These are phyloP conservation scores for Sporothrix brunneoviolacea DNA, from an alignment of 2,329 filamentous ascomycete species.

Conservation along the genomic window DNA sequence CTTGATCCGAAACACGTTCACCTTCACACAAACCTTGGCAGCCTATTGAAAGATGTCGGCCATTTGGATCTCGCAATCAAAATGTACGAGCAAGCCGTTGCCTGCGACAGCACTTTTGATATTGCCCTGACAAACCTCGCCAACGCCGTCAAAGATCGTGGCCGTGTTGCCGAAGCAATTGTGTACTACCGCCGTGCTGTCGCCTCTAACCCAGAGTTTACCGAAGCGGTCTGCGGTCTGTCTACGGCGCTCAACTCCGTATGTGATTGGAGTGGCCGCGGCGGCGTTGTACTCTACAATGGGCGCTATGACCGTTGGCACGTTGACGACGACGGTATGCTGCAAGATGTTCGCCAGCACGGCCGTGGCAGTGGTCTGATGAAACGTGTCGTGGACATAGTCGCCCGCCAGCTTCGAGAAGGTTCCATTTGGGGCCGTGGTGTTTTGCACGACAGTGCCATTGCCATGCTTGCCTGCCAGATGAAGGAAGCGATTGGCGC, in stretches of 20 bases:
- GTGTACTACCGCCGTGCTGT: constrained; percentile 87
- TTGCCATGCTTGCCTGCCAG: constrained; percentile 45
- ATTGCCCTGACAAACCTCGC: constrained; percentile 94
- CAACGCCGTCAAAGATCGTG: constrained; percentile 96
- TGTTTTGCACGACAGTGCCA: constrained; percentile 50
- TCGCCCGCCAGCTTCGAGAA: constrained; percentile 78
- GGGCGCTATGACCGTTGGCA: constrained; percentile 86
- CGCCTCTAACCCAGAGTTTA: constrained; percentile 86
- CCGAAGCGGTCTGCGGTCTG: constrained; percentile 91
- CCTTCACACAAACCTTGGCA: constrained; percentile 92
- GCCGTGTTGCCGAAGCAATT: constrained; percentile 86
- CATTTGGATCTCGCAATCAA: constrained; percentile 85
- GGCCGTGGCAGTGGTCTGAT: constrained; percentile 71
- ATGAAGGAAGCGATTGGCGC: constrained; percentile 30
- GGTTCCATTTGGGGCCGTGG: constrained; percentile 81
- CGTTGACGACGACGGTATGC: constrained; percentile 75
- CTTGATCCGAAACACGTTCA: constrained; percentile 88
- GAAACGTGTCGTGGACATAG: constrained; percentile 83
- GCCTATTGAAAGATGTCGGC: constrained; percentile 90
- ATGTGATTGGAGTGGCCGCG: constrained; percentile 86
- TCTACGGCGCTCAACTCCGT: constrained; percentile 95
- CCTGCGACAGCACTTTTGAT: constrained; percentile 89
- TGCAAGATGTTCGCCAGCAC: constrained; percentile 62
- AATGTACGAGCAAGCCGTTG: constrained; percentile 95
- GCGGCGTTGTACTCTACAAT: constrained; percentile 69